Percentiles rank a stretch among this genome's conserved stretches.
Conservation (phyloP, 2,329 filamentous ascomycete genomes). For the Plectosphaerella sp. region DNA sequence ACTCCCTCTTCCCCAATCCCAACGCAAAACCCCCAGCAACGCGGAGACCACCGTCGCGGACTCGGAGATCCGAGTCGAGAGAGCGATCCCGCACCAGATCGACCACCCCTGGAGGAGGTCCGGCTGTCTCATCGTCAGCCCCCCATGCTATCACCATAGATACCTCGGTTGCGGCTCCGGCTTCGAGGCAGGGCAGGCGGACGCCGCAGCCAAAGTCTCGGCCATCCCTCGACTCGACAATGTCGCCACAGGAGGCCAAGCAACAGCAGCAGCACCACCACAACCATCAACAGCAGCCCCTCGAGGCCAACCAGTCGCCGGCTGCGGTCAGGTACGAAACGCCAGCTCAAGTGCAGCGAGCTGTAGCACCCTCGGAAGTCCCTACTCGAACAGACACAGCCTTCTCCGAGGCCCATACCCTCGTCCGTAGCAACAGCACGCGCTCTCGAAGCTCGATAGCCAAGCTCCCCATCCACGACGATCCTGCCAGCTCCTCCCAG, state of each 20-base stretch:
- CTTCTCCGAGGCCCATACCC: constrained; percentile 45
- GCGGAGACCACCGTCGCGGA: constrained; percentile 35
- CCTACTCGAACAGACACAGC: constrained; percentile 45
- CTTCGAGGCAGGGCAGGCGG: constrained; percentile 25
- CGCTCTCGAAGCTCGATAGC: constrained; percentile 53
- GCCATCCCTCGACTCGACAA: constrained; percentile 23
- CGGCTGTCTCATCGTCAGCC: constrained; percentile 12
- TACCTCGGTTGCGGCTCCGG: constrained; percentile 10
- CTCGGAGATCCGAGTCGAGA: constrained; percentile 29
- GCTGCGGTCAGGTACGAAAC: constrained; percentile 1
- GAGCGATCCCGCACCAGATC: constrained; percentile 24
- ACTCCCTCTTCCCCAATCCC: constrained; percentile 55
- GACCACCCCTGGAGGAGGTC: constrained; percentile 26
- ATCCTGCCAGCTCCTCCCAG: constrained; percentile 18
- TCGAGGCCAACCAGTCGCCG: constrained; percentile 17
- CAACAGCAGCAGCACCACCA: constrained; percentile 5
- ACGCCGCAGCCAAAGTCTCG: constrained; percentile 25
- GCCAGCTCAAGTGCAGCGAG: constrained; percentile 25
- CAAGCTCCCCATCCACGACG: constrained; percentile 42
- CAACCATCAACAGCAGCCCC: constrained; percentile 17
- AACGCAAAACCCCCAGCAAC: constrained; percentile 34
- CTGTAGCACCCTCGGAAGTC: constrained; percentile 34
- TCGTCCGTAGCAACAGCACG: constrained; percentile 44
- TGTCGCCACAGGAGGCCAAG: not conserved
- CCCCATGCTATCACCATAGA: constrained; percentile 16